Base-by-base conservation (phyloP, 2,329 filamentous ascomycete species). In the Purpureocillium takamizusanense region DNA sequence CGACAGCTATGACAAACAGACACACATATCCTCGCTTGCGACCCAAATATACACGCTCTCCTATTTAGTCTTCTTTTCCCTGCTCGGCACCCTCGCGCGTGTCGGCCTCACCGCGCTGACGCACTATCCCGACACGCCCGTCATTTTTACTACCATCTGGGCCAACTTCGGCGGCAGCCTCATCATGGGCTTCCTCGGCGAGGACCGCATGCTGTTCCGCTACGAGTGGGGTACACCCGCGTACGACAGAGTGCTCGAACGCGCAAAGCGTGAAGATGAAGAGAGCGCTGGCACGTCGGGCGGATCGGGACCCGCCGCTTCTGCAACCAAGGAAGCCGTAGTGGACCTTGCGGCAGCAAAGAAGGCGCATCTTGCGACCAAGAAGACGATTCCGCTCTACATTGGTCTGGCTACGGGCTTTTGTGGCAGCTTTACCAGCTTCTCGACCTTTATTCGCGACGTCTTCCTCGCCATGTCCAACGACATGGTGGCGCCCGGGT, bases 341-440 rank as follows among this genome's bases (percentile, higher is more conserved):
- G 21, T 10, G 13, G 61, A 71, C 39, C 47, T 69, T 4, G 55
- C 57, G 7, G 63, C 67, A 3, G 67, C 67, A 4, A 73, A 70
- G 49, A 74, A 81, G 52, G 69, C 69, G 2, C 76, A 84, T 53
- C 57, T 72, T 29, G 68, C 78, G 5, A 63, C 69, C 21, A 95
- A 95, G 56, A 94, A 94, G 65, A 85, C 84, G 0, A 83, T 94
- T 21, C 89, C 90, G 0, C 68, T 95, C 1, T 95, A 94, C 54
- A 83, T 94, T 42, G 89, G 85, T 36, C 74, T 95, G 6, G 77
- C 86, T 0, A 94, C 84, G 0, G 90, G 84, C 10, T 92, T 92
- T 59, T 94, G 87, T 52, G 86, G 90, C 44, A 89, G 84, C 47
- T 86, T 92, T 52, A 95, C 89, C 0, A 89, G 83, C 9, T 95